Evolutionary conservation across 192 early-diverging fungal species (phyloP), one percentile per base, ranked within the genome.

Genomic region (Coemansia sp.): DNA sequence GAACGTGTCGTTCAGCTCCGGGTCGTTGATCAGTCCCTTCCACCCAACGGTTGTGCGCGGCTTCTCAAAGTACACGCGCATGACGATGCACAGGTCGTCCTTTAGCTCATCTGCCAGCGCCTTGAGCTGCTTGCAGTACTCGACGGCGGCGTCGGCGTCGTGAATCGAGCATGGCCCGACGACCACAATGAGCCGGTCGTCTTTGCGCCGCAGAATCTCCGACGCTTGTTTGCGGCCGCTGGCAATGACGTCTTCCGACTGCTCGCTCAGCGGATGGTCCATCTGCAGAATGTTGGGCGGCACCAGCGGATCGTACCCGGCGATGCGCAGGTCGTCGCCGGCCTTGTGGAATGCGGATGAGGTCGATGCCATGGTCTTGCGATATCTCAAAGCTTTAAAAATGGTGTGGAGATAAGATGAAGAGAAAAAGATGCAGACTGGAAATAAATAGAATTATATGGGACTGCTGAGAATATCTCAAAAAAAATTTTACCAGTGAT

Each of bases 1-100:
- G 86, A 91, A 98, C 70, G 86, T 91, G 63, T 83, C 88, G 67
- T 90, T 81, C 59, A 90, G 85, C 59, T 89, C 85, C 9, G 90
- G 88, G 61, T 92, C 90, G 66, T 92, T 92, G 75, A 93, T 93
- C 56, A 93, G 75, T 29, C 91, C 91, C 78, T 91, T 91, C 92
- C 89, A 91, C 14, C 91, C 96, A 52, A 97, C 93, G 8, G 94
- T 97, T 2, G 96, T 97, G 63, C 96, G 84, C 39, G 96, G 96
- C 83, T 98, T 98, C 70, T 98, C 96, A 89, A 98, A 97, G 88
- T 98, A 98, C 63, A 90, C 87, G 32, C 96, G 87, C 96, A 98
- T 98, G 56, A 98, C 84, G 62, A 98, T 90, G 39, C 90, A 73
- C 56, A 98, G 70, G 14, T 95, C 93, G 51, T 86, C 87, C 57